phyloP scores from a whole-genome alignment of 192 early-diverging fungal genomes.

The Geranomyces michiganensis region DNA sequence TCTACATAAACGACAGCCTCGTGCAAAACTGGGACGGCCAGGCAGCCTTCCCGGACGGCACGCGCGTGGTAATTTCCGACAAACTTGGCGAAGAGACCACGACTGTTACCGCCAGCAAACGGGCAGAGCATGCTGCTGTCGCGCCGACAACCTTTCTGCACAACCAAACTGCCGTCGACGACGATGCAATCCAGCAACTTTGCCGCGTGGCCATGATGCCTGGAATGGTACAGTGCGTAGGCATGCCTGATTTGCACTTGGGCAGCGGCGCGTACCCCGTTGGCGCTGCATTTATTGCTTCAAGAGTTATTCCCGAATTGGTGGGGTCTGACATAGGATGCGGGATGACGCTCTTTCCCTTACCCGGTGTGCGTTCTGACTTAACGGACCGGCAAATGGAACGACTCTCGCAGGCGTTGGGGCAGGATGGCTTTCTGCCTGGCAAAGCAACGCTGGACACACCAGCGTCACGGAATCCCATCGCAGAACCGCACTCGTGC shows the following conservation, averaged over 20 bases:
- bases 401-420: background rate
- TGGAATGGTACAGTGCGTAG: conserved; percentile 8
- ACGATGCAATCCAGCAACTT: background rate
- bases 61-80: background rate
- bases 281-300: conserved; percentile 55
- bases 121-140: background rate
- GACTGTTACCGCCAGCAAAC: background rate
- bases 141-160: background rate
- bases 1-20: conserved; percentile 3
- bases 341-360: conserved; percentile 57
- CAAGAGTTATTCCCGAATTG: conserved; percentile 55
- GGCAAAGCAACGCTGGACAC: conserved; percentile 39
- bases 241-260: conserved; percentile 61
- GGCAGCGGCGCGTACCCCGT: conserved; percentile 46
- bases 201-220: background rate
- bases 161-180: background rate
- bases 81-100: background rate
- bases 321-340: conserved; percentile 67
- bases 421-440: background rate
- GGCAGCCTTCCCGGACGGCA: background rate
- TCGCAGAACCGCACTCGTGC: conserved; percentile 5
- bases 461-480: background rate
- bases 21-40: background rate
- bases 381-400: background rate
- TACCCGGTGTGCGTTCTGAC: conserved; percentile 2